phyloP scores from a whole-genome alignment of 1,139 yeast species.

The Barnettozyma hawaiiensis region DNA sequence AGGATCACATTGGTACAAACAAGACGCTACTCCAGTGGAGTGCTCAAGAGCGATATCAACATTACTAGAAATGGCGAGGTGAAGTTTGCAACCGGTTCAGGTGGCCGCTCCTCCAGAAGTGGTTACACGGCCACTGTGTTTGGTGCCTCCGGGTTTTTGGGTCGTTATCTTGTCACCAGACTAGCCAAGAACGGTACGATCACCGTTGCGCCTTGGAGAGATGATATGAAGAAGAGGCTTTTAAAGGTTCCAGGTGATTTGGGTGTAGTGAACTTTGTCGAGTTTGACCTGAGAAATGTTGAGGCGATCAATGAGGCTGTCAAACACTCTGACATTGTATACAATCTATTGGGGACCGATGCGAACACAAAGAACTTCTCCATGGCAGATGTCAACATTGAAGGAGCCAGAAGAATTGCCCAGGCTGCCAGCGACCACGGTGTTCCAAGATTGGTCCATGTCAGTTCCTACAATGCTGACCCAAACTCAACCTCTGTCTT shows the following conservation, averaged over 20 bases:
- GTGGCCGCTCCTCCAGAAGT: conserved; percentile 85
- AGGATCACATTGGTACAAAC: conserved; percentile 4
- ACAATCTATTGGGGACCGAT: conserved; percentile 75
- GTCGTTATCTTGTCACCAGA: conserved; percentile 65
- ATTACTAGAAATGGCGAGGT: conserved; percentile 76
- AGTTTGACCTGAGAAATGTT: conserved; percentile 75
- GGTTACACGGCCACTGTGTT: conserved; percentile 89
- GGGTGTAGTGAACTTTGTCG: conserved; percentile 82
- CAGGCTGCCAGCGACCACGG: conserved; percentile 67
- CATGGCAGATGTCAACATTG: conserved; percentile 81
- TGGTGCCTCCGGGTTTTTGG: conserved; percentile 78
- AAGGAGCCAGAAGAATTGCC: conserved; percentile 72
- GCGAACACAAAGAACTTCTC: conserved; percentile 73
- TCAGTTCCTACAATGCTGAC: conserved; percentile 75
- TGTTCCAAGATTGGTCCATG: conserved; percentile 72
- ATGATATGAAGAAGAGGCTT: conserved; percentile 73
- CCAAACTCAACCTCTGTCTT: conserved; percentile 62
- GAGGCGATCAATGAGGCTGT: conserved; percentile 74
- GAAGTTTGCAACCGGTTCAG: conserved; percentile 61
- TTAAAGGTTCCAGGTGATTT: conserved; percentile 81
- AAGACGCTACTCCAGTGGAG: conserved; percentile 18
- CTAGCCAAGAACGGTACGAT: conserved; percentile 79
- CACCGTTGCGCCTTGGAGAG: conserved; percentile 74
- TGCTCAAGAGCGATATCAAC: conserved; percentile 54
- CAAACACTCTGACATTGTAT: conserved; percentile 77